Evolutionary conservation across 257 asterid genomes (phyloP), one percentile per base, ranked within the genome.

Genomic region (Plantago elongata): DNA sequence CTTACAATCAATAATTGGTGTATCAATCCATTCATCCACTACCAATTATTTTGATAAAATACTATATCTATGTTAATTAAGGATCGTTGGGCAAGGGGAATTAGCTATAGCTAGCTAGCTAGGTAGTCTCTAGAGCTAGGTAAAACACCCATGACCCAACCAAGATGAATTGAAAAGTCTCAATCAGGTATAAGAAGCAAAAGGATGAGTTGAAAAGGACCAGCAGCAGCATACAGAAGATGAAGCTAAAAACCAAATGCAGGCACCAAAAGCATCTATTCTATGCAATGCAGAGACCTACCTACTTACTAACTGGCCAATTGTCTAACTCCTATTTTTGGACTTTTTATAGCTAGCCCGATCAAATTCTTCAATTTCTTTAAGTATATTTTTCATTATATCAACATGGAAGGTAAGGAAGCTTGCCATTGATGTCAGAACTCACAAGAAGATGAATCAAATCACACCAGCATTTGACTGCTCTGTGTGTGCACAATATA

Each of bases 221-320:
- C 16, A 15, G 71, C 51, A 54, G 42, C 14, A 57, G 72, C 29
- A 46, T 14, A 38, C 40, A 34, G 40, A 34, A 34, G 40, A 34
- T 34, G 40, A 34, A 15, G 51, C 60, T 62, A 64, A 50, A 38
- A 63, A 61, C 74, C 65, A 66, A 73, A 65, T 55, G 63, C 74
- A 72, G 69, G 60, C 66, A 60, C 57, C 68, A 65, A 68, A 61
- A 62, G 75, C 68, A 63, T 75, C 63, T 64, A 56, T 66, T 29
- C 57, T 62, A 22, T 22, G 27, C 27, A 22, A 22, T 73, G 60
- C 73, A 56, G 57, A 50, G 51, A 50, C 62, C 64, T 60, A 22
- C 27, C 27, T 22, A 22, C 27, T 22, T 22, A 43, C 15, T 2
- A 2, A 4, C 1, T 55, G 40, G 15, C 9, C 14, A 54, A 14